Base-by-base conservation (phyloP, 1,139 yeast genomes). In the Blastobotrys apis region DNA sequence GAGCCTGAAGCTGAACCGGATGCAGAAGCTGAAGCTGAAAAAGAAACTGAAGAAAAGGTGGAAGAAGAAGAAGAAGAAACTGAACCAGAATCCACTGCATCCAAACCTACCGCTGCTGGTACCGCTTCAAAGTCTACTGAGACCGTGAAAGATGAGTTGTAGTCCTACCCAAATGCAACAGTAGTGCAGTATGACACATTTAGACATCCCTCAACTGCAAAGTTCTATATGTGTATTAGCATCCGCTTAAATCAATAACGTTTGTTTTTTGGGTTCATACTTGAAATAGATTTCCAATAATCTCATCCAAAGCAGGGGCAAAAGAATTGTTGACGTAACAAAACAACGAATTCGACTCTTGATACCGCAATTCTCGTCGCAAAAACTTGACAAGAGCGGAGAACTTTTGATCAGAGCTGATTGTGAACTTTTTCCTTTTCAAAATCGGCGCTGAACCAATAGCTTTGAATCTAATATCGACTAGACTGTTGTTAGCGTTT, bases 381-480 rank as follows among this genome's bases (percentile, higher is more conserved):
- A 69, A 53, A 44, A 63, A 69, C 43, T 57, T 53, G 30, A 67
- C 67, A 31, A 69, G 59, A 15, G 62, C 64, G 3, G 59, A 53
- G 44, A 69, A 66, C 45, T 57, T 53, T 48, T 69, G 69, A 36
- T 59, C 51, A 2, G 64, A 59, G 5, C 62, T 54, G 30, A 69
- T 69, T 15, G 53, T 57, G 45, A 64, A 65, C 13, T 65, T 63
- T 5, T 60, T 56, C 41, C 64, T 65, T 30, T 59, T 56, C 23
- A 69, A 54, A 15, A 57, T 55, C 3, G 68, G 69, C 3, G 72
- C 63, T 2, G 69, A 63, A 1, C 73, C 73, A 39, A 69, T 66
- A 5, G 73, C 63, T 25, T 65, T 57, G 47, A 69, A 62, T 20
- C 58, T 49, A 3, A 57, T 47, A 12, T 53, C 47, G 8, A 55